A percentile compares a stretch with the other conserved stretches of the same genome.
These are phyloP conservation scores for Elongisporangium anandrum DNA, from an alignment of 352 stramenopile species.

Conservation along the genomic window DNA sequence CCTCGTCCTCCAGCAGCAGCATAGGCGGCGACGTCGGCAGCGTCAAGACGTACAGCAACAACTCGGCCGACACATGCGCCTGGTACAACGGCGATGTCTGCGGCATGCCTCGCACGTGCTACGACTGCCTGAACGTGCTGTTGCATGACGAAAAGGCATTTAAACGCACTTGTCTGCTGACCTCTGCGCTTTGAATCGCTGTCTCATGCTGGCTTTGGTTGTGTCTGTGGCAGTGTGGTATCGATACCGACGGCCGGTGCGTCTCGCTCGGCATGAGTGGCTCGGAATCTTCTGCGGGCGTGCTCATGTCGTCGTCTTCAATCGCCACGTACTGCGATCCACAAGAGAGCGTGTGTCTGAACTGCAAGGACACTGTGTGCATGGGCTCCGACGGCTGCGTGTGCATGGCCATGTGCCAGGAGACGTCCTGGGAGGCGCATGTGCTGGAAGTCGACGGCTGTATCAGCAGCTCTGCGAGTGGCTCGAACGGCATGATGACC, in stretches of 20 bases:
- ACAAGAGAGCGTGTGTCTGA: background rate
- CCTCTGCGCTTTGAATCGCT: background rate
- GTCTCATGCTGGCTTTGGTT: background rate
- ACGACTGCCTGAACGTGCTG: conserved; percentile 48
- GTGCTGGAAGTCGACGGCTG: conserved; percentile 23
- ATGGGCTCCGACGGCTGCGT: conserved; percentile 33
- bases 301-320: background rate
- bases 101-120: conserved; percentile 39
- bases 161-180: too few relatives aligned
- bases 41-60: conserved; percentile 18
- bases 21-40: conserved; percentile 2
- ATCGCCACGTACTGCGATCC: background rate
- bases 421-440: conserved; percentile 14
- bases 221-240: background rate
- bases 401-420: conserved; percentile 33
- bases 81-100: conserved; percentile 26
- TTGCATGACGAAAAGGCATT: background rate
- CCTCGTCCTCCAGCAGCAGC: conserved; percentile 9
- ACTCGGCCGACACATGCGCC: conserved; percentile 21
- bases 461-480: background rate
- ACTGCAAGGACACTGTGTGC: conserved; percentile 13
- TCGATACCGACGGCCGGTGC: background rate
- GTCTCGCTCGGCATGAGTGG: background rate
- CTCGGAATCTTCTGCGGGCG: background rate
- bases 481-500: conserved; percentile 1